phyloP scores from a whole-genome alignment of 2,329 filamentous ascomycete species.

The Trichoderma oligosporum region DNA sequence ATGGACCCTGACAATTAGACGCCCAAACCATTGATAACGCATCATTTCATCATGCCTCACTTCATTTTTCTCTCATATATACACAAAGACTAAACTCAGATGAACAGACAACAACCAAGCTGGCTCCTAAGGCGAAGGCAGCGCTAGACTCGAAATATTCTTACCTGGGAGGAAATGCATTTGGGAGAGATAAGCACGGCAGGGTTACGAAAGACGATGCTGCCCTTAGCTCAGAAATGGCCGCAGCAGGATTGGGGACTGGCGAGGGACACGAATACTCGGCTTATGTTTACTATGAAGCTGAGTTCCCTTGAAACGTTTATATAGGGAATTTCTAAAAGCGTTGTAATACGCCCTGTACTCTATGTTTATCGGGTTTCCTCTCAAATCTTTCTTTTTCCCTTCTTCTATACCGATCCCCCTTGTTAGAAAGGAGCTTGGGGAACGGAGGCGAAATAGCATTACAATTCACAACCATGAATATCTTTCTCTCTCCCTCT shows the following conservation, averaged over 20 bases:
- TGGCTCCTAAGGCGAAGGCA: constrained; percentile 72
- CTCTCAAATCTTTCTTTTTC: not conserved
- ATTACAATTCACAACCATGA: not conserved
- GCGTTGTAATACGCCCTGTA: constrained; percentile 17
- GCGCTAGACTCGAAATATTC: constrained; percentile 80
- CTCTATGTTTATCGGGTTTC: constrained; percentile 28
- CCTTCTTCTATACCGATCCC: not conserved
- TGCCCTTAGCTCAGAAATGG: constrained; percentile 74
- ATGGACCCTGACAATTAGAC: not conserved
- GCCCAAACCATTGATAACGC: not conserved
- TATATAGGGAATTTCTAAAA: constrained; percentile 12
- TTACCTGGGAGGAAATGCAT: constrained; percentile 91
- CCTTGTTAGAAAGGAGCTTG: not conserved
- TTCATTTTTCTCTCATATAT: not conserved
- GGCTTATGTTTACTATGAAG: constrained; percentile 95
- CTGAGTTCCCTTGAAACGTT: constrained; percentile 60
- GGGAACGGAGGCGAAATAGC: not conserved
- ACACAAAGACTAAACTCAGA: constrained; percentile 19
- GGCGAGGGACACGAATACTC: constrained; percentile 82
- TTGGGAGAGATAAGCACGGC: constrained; percentile 90
- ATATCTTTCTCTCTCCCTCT: not conserved
- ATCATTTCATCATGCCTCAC: not conserved
- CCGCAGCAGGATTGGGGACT: constrained; percentile 63
- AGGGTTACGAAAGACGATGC: constrained; percentile 87
- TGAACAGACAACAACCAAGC: constrained; percentile 73